Evolutionary conservation across 106 monocot genomes (phyloP).

Genomic region (Acorus calamus): DNA sequence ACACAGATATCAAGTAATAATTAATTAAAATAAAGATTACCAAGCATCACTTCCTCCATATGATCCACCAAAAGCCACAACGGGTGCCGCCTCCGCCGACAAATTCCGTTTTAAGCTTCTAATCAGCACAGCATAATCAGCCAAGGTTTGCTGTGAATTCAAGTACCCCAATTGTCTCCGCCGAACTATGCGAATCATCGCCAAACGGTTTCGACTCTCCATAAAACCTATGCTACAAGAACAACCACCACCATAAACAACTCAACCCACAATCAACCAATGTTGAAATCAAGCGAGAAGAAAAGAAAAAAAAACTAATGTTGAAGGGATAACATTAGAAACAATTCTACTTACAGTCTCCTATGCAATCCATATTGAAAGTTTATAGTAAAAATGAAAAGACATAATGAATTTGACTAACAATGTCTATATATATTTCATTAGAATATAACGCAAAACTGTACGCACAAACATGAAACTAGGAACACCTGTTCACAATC

Average conservation of each 20-base stretch:
- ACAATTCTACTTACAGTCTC: too few relatives aligned
- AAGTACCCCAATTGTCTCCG: slow-evolving; percentile 62
- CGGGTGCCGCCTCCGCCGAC: slow-evolving; percentile 75
- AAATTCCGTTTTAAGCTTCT: slow-evolving; percentile 79
- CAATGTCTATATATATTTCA: too few relatives aligned
- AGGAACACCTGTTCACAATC: background rate
- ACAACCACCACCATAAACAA: background rate
- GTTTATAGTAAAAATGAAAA: too few relatives aligned
- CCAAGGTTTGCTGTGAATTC: slow-evolving; percentile 71
- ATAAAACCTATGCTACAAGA: slow-evolving; percentile 82
- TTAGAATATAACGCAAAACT: too few relatives aligned
- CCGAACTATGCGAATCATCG: slow-evolving; percentile 36
- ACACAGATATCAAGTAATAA: too few relatives aligned
- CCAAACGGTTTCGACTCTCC: slow-evolving; percentile 84
- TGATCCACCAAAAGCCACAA: slow-evolving; percentile 87
- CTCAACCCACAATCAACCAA: too few relatives aligned
- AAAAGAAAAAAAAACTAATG: too few relatives aligned
- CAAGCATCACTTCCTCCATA: slow-evolving; percentile 71
- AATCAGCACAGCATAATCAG: slow-evolving; percentile 76
- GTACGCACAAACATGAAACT: background rate
- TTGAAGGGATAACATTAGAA: too few relatives aligned
- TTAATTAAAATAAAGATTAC: too few relatives aligned
- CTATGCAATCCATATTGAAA: too few relatives aligned
- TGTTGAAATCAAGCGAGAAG: too few relatives aligned
- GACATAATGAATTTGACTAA: too few relatives aligned